These are phyloP conservation scores for Phycomyces nitens DNA, from an alignment of 192 early-diverging fungal species.

Conservation along the genomic window DNA sequence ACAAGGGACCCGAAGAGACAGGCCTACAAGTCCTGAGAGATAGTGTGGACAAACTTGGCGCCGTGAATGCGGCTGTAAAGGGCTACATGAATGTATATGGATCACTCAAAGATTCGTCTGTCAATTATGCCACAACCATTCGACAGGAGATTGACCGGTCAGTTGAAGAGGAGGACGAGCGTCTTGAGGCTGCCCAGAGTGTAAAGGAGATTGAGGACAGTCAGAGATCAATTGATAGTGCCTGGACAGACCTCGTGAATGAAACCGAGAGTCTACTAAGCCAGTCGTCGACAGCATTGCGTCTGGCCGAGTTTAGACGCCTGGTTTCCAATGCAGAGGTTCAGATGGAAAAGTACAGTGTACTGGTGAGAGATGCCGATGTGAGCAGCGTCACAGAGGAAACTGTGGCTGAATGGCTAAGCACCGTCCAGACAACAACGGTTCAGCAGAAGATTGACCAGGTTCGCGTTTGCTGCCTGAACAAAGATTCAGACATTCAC, in stretches of 20 bases:
- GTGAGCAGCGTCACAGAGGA: too few species aligned
- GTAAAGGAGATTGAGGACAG: conserved; percentile 1
- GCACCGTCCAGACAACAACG: too few species aligned
- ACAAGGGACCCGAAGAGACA: neutral
- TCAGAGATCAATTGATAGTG: conserved; percentile 12
- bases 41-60: neutral
- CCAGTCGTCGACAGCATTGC: neutral
- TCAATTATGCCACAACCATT: conserved; percentile 7
- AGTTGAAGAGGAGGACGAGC: neutral
- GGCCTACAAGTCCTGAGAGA: neutral
- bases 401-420: too few species aligned
- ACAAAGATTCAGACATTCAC: too few species aligned
- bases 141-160: conserved; percentile 8
- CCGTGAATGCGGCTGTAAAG: conserved; percentile 7
- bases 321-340: neutral
- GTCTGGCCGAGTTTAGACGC: neutral
- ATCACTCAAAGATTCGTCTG: conserved; percentile 17
- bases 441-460: too few species aligned
- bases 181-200: conserved; percentile 2
- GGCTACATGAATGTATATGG: conserved; percentile 11
- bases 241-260: conserved; percentile 14
- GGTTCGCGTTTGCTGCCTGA: too few species aligned
- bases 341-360: neutral
- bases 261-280: neutral
- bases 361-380: neutral